Base-by-base conservation (phyloP, 106 monocot genomes). In the Apostasia ramifera region DNA sequence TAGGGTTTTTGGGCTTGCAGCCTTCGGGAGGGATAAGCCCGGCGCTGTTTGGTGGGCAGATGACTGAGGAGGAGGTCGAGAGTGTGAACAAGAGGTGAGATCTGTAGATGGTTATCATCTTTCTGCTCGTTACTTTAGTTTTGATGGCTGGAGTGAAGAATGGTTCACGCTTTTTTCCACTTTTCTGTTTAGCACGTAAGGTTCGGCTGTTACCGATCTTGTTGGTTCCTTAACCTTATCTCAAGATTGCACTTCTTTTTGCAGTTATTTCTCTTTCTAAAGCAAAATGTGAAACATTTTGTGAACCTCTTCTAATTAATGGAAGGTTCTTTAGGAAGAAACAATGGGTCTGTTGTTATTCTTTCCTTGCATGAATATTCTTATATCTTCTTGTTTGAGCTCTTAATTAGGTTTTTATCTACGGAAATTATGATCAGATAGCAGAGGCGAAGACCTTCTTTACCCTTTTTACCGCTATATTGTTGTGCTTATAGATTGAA, bases 1-100 rank as follows among this genome's bases (percentile, higher is more conserved):
- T 65, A 12, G 2, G 48, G 65, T 65, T 49, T 26, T 65, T 47
- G 14, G 48, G 47, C 5, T 39, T 56, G 47, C 48, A 86, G 86
- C 82, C 82, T 3, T 55, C 70, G 44, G 69, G 70, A 44, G 76
- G 76, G 70, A 86, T 86, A 73, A 73, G 65, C 65, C 65, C 76
- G 44, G 78, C 70, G 73, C 75, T 85, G 78, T 79, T 82, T 47
- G 82, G 86, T 5, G 85, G 77, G 10, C 69, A 73, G 77, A 58
- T 82, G 80, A 85, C 71, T 53, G 75, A 82, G 58, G 71, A 82
- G 67, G 89, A 89, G 55, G 89, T 68, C 1, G 82, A 80, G 52
- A 79, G 66, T 50, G 51, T 80, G 26, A 65, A 65, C 48, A 65
- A 48, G 12, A 65, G 65, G 65, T 65, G 48, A 49, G 65, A 44